Conservation (phyloP, 2,329 filamentous ascomycete genomes). For the Fusarium musae region DNA sequence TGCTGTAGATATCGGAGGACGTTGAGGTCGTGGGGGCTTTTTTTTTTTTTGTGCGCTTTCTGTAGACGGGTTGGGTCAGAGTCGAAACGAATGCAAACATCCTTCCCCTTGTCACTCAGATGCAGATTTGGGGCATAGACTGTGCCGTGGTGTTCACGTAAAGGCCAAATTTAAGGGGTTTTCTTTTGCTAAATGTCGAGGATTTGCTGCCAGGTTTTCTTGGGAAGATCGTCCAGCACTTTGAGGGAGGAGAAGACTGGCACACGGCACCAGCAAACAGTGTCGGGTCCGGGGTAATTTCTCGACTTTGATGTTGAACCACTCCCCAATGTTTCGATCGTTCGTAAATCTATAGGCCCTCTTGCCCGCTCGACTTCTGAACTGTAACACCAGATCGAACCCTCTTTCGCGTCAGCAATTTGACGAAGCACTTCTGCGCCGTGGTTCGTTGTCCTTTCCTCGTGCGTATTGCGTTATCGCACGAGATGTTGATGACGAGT, state of each 20-base stretch:
- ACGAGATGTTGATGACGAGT: rapidly evolving
- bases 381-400: rapidly evolving
- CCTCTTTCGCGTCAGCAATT: rapidly evolving
- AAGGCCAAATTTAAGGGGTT: rapidly evolving
- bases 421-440: not conserved
- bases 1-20: rapidly evolving
- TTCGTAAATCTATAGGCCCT: not conserved
- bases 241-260: not conserved
- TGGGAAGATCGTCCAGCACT: no score
- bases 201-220: no score
- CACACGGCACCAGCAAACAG: not conserved
- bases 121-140: rapidly evolving
- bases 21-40: rapidly evolving
- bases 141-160: no score
- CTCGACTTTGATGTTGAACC: no score
- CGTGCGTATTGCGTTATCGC: not conserved
- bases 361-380: rapidly evolving
- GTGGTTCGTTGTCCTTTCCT: rapidly evolving
- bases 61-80: rapidly evolving
- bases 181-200: not conserved
- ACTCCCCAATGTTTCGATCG: rapidly evolving
- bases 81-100: no score
- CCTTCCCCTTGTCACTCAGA: not conserved
- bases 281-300: not conserved
- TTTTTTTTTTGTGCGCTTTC: no score